Evolutionary conservation across 2,329 filamentous ascomycete species (phyloP).

Genomic region (Aspergillus puulaauensis): DNA sequence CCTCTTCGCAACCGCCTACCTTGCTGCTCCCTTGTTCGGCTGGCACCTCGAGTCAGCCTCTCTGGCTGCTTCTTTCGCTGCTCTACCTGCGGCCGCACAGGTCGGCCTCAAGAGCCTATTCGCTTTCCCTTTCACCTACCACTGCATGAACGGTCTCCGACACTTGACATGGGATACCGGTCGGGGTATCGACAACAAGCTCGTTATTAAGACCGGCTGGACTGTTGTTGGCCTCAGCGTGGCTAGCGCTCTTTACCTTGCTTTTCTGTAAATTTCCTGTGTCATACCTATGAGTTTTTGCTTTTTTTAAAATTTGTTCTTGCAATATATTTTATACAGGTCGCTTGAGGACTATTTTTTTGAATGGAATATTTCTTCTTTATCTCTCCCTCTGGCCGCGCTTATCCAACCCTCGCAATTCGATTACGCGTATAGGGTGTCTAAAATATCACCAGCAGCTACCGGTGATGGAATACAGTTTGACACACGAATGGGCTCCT

Average conservation of each 20-base stretch:
- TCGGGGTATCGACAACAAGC: slow-evolving; percentile 60
- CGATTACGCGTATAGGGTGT: not conserved
- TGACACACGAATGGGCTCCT: too few species aligned
- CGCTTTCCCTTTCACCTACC: slow-evolving; percentile 67
- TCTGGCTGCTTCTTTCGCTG: slow-evolving; percentile 64
- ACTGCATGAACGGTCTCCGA: slow-evolving; percentile 67
- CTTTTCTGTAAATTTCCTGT: slow-evolving; percentile 40
- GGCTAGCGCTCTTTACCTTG: slow-evolving; percentile 49
- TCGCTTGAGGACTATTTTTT: slow-evolving; percentile 23
- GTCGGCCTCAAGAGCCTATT: slow-evolving; percentile 58
- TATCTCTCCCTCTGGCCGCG: not conserved
- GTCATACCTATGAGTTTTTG: slow-evolving; percentile 33
- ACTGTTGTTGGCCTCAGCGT: slow-evolving; percentile 58
- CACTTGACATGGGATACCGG: slow-evolving; percentile 72
- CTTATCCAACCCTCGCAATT: not conserved
- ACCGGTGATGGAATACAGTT: too few species aligned
- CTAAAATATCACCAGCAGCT: too few species aligned
- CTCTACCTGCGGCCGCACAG: slow-evolving; percentile 61
- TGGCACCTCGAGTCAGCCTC: slow-evolving; percentile 66
- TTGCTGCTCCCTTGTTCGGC: slow-evolving; percentile 72
- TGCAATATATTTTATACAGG: slow-evolving; percentile 25
- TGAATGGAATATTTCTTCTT: slow-evolving; percentile 12
- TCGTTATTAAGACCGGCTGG: slow-evolving; percentile 67
- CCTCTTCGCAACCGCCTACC: slow-evolving; percentile 76
- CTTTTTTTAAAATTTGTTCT: slow-evolving; percentile 26